These are phyloP conservation scores for Aureobasidium leucospermi DNA, from an alignment of 2,329 filamentous ascomycete species.

Conservation along the genomic window DNA sequence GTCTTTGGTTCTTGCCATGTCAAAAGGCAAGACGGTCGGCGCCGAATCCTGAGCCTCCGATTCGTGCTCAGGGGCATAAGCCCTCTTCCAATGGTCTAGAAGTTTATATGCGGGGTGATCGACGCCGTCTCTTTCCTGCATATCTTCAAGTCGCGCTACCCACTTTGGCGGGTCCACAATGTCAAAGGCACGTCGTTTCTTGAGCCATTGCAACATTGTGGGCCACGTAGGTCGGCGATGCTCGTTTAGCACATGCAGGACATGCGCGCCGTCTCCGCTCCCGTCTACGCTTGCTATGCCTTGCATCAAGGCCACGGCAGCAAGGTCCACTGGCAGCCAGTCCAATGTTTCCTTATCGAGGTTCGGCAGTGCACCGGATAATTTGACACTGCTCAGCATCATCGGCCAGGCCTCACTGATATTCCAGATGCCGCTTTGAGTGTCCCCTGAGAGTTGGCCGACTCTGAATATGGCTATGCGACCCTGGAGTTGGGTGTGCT, in stretches of 20 bases:
- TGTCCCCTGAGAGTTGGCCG: slow-evolving; percentile 42
- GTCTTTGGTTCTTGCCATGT: slow-evolving; percentile 27
- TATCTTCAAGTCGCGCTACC: slow-evolving; percentile 31
- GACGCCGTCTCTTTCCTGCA: slow-evolving; percentile 10
- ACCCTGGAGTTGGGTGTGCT: slow-evolving; percentile 24
- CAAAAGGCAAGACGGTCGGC: slow-evolving; percentile 25
- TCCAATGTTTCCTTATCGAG: slow-evolving; percentile 31
- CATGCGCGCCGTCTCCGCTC: slow-evolving; percentile 18
- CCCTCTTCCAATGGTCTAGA: slow-evolving; percentile 43
- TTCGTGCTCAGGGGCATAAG: slow-evolving; percentile 26
- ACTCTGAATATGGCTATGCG: slow-evolving; percentile 39
- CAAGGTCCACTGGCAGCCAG: slow-evolving; percentile 43
- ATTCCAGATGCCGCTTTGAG: slow-evolving; percentile 40
- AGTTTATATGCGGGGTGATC: slow-evolving; percentile 42
- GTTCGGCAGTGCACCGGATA: slow-evolving; percentile 34
- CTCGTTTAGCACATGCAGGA: slow-evolving; percentile 46
- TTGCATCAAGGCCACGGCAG: slow-evolving; percentile 36
- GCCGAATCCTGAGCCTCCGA: slow-evolving; percentile 7
- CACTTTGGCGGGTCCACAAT: slow-evolving; percentile 36
- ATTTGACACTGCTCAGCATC: slow-evolving; percentile 35
- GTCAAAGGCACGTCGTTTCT: slow-evolving; percentile 31
- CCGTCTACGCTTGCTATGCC: slow-evolving; percentile 24
- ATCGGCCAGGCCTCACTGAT: slow-evolving; percentile 42
- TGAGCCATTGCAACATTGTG: slow-evolving; percentile 41
- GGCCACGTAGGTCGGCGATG: slow-evolving; percentile 37